Base-by-base conservation (phyloP, 495 filamentous ascomycete species). In the Glutinoglossum americanum region DNA sequence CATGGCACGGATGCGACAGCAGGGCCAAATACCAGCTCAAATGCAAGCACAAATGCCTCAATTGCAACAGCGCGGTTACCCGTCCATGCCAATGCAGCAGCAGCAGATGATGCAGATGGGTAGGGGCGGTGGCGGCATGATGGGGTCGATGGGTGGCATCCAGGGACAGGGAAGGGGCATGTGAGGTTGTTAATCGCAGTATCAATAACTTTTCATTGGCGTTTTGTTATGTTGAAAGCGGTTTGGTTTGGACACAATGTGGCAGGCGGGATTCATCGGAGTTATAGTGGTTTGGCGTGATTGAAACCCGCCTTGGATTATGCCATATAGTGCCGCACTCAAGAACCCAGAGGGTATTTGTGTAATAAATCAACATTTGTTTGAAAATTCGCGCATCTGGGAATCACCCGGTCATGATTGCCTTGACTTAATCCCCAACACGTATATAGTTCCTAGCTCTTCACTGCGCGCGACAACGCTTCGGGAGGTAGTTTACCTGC, bases 21-120 rank as follows among this genome's bases (percentile, higher is more conserved):
- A 41, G 19, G 30, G 23, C 44, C 37, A 49, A 28, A 57, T 57
- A 8, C 41, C 45, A 37, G 19, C 17, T 7, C 54, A 44, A 13
- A 19, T 56, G 35, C 35, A 17, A 19, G 10, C 7, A 21, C 32
- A 44, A 10, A 56, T 37, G 13, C 54, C 11, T 25, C 54, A 56
- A 39, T 23, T 33, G 28, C 54, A 26, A 54, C 57, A 27, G 30
- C 30, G 30, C 9, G n/a, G 26, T 23, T 53, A 60, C 57, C 35
- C 27, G 6, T 15, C 10, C 9, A 8, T 58, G 1, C 32, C 21
- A 25, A 27, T 41, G 28, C 47, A 45, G 17, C 59, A 60, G 25
- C 51, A 55, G 59, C 59, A 60, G 30, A 32, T 59, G 54, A 45
- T 11, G 10, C 57, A 59, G 25, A 59, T 59, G 51, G 21, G 58